Conservation (phyloP, 2,329 filamentous ascomycete species). For the Clonostachys byssicola region DNA sequence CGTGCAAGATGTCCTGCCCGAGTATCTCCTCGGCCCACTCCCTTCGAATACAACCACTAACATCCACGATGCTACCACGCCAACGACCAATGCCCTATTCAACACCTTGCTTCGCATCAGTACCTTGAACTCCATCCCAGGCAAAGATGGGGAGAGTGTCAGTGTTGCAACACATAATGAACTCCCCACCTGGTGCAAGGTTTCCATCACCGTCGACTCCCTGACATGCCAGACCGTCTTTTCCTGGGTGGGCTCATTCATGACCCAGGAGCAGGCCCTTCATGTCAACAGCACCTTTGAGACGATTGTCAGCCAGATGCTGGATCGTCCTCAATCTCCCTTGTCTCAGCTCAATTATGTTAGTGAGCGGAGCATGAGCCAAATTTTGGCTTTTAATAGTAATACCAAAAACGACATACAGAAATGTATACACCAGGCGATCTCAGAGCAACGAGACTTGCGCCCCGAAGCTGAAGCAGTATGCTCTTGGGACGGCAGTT, state of each 20-base stretch:
- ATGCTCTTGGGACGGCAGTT: conserved; percentile 36
- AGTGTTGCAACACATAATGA: not conserved
- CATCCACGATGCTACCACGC: conserved; percentile 36
- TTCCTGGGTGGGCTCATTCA: conserved; percentile 28
- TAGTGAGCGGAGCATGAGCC: conserved; percentile 43
- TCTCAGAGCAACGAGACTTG: conserved; percentile 26
- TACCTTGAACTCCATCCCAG: conserved; percentile 22
- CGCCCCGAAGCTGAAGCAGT: conserved; percentile 28
- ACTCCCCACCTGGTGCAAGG: conserved; percentile 8
- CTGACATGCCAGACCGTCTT: conserved; percentile 10
- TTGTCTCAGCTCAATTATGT: conserved; percentile 40
- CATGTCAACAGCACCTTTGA: conserved; percentile 45
- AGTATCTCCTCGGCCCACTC: not conserved
- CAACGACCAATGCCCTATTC: no score
- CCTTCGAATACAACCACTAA: conserved; percentile 7
- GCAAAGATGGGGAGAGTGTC: conserved; percentile 11
- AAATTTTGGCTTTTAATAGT: conserved; percentile 29
- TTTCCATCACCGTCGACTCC: conserved; percentile 10
- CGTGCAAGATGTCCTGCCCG: not conserved
- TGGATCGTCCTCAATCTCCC: conserved; percentile 27
- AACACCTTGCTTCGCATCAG: no score
- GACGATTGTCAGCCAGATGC: conserved; percentile 36
- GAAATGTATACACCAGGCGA: conserved; percentile 34
- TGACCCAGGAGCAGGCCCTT: conserved; percentile 32
- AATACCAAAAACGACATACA: conserved; percentile 13